Evolutionary conservation across 345 rosid species (phyloP), one percentile per base, ranked within the genome.

Genomic region (Streptanthus diversifolius): DNA sequence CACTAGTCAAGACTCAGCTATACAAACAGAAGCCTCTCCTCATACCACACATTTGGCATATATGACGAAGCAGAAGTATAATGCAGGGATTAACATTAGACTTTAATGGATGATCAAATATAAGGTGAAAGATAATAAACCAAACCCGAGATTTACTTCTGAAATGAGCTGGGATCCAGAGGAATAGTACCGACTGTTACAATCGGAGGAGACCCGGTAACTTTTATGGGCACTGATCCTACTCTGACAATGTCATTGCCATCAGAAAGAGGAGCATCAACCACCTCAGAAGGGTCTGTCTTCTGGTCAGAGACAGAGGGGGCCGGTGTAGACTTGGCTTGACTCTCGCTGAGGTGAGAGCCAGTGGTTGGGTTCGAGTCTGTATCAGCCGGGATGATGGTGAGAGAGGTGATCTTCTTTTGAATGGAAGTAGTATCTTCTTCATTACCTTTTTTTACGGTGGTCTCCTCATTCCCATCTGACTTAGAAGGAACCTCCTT

Each of bases 161-260:
- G 78, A 17, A 84, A 77, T 13, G 81, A 75, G 61, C 68, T 80
- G n/a, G 89, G 80, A 63, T 88, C 85, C 40, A 85, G 89, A 13
- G 88, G 85, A 75, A 92, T 83, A 5, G 85, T 82, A 43, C 95
- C 98, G 22, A 90, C 81, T 0, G 80, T 87, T 62, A 86, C 60
- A 35, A 68, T n/a, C 39, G 78, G 58, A 56, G 80, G 37, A 70
- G 74, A 81, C 12, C 88, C 86, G 1, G 82, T 84, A 7, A 93
- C 91, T 71, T 93, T 88, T 40, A 93, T 76, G 6, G 91, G 87
- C 82, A 87, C 63, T 35, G 92, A 85, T 63, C 97, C 95, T 7
- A 86, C 85, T 2, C 86, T 91, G 52, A 88, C 82, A 32, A 80
- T 74, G 47, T 68, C 83, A 40, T 13, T 73, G 33, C 25, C 61